Evolutionary conservation across 306 rosid species (phyloP), one percentile per base, ranked within the genome.

Genomic region (Prunus salicina): DNA sequence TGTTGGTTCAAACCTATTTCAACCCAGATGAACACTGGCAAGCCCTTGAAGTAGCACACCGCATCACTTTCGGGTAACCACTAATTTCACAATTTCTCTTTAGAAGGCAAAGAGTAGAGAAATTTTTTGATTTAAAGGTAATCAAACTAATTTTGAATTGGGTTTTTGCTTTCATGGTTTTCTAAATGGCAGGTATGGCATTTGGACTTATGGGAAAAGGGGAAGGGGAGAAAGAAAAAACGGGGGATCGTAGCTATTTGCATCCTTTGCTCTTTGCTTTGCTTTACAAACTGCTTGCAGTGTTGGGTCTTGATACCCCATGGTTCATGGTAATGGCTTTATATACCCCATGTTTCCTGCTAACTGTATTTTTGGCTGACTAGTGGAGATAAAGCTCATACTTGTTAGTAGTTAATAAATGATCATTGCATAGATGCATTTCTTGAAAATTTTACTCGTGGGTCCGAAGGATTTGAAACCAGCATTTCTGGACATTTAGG

Each of bases 21-120:
- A 95, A 90, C 77, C 99, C 97, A 8, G 99, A 95, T 82, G 99
- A 95, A 86, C 96, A 92, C 74, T 92, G 99, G 97, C 99, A 95
- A 52, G 91, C 96, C 49, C 97, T 93, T 12, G 97, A 95, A 76
- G 96, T 92, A 32, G 97, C 97, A n/a, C 99, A 95, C 78, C 83
- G 82, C 60, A 79, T 95, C 82, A 85, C 87, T 28, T 95, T 90
- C 27, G 99, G 97, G 93, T 90, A 87, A 11, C 12, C 7, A 27
- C 22, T 12, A 3, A 18, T 50, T 53, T 80, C 51, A 6, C 41
- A 9, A 15, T 34, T 11, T 64, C 63, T 32, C 9, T 5, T 73
- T 0, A 16, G 47, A 5, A 74, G 30, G 47, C 46, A 2, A 43
- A 52, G 15, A 25, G 28, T 16, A 4, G 46, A 14, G 34, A 43